Evolutionary conservation across 2,329 filamentous ascomycete genomes (phyloP).

Genomic region (Penicillium palitans): DNA sequence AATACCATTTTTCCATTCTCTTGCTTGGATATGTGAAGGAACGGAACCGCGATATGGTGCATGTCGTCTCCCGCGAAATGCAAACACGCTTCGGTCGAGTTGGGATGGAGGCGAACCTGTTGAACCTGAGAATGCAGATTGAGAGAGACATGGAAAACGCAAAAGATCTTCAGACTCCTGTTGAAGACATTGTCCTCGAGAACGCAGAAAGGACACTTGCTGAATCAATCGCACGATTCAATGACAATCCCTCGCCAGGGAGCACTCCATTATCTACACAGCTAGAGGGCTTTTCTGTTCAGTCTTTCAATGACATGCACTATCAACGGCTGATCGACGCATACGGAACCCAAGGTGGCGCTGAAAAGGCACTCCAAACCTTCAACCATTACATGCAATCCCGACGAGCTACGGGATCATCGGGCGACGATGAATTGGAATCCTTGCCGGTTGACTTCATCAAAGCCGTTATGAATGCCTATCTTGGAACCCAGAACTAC

Average conservation of each 20-base stretch:
- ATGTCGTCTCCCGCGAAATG: conserved; percentile 51
- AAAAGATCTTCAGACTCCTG: conserved; percentile 12
- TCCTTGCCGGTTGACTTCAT: conserved; percentile 58
- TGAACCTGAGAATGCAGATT: conserved; percentile 39
- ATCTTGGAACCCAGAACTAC: conserved; percentile 59
- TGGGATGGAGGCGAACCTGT: conserved; percentile 36
- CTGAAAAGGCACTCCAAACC: conserved; percentile 55
- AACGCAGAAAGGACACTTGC: conserved; percentile 41
- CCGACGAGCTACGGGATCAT: conserved; percentile 10
- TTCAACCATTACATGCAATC: conserved; percentile 53
- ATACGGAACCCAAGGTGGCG: conserved; percentile 51
- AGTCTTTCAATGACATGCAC: conserved; percentile 52
- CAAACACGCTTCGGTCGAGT: conserved; percentile 36
- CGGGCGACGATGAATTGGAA: conserved; percentile 22
- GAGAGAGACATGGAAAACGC: conserved; percentile 35
- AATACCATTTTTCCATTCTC: conserved; percentile 51
- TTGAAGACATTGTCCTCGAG: conserved; percentile 27
- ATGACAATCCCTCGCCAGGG: conserved; percentile 45
- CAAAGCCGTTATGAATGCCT: conserved; percentile 66
- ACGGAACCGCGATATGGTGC: conserved; percentile 51
- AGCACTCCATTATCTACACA: conserved; percentile 18
- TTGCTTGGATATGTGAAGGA: conserved; percentile 52
- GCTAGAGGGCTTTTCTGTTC: conserved; percentile 36
- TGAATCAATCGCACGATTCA: conserved; percentile 39
- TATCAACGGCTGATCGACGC: conserved; percentile 59